A percentile compares a stretch with the other conserved stretches of the same genome.
Conservation (phyloP, 176 grass and related monocot species). For the Aegilops bicornis region DNA sequence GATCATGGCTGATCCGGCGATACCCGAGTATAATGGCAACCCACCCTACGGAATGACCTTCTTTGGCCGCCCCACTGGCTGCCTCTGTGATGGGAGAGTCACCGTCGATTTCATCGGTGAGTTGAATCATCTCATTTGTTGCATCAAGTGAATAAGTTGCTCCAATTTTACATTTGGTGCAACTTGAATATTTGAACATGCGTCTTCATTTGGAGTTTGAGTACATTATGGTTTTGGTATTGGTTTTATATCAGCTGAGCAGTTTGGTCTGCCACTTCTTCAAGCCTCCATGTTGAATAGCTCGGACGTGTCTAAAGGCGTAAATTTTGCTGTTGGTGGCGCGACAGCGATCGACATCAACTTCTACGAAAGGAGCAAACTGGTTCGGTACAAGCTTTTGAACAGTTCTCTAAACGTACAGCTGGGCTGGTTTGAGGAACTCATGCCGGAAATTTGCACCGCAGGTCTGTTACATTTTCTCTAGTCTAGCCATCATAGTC, state of each 20-base stretch:
- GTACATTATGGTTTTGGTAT: not conserved
- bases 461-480: not conserved
- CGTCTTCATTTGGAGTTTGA: too few relatives aligned
- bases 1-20: not conserved
- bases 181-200: too few relatives aligned
- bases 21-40: slow-evolving; percentile 10
- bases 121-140: not conserved
- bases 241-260: slow-evolving; percentile 2
- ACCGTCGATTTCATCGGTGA: slow-evolving; percentile 46
- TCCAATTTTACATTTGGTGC: too few relatives aligned
- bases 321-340: slow-evolving; percentile 49
- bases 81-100: slow-evolving; percentile 30
- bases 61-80: slow-evolving; percentile 37
- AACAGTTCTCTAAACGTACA: slow-evolving; percentile 42
- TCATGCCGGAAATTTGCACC: slow-evolving; percentile 37
- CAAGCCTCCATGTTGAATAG: slow-evolving; percentile 2
- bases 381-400: not conserved
- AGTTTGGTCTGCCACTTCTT: slow-evolving; percentile 37
- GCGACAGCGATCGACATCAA: slow-evolving; percentile 35
- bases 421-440: slow-evolving; percentile 49
- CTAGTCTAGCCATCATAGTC: not conserved
- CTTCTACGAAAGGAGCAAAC: slow-evolving; percentile 27
- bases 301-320: slow-evolving; percentile 11
- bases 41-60: slow-evolving; percentile 47
- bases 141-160: too few relatives aligned